Evolutionary conservation across 2,329 filamentous ascomycete genomes (phyloP).

Genomic region (Monosporascus sp.): DNA sequence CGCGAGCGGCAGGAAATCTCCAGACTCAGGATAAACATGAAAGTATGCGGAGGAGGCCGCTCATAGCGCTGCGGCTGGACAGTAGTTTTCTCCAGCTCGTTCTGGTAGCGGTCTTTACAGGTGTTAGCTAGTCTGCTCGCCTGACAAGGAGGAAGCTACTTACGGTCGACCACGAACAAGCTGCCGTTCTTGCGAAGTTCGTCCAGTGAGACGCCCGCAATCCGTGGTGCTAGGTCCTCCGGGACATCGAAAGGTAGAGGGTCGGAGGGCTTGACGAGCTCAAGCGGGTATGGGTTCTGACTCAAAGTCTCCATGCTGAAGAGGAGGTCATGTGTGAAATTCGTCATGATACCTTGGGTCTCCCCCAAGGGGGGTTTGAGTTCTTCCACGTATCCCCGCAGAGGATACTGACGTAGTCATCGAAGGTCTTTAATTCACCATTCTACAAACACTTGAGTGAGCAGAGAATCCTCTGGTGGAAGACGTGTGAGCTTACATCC

Average conservation of each 20-base stretch:
- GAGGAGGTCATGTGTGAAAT: conserved; percentile 27
- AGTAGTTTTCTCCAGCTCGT: background rate
- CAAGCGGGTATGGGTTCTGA: conserved; percentile 19
- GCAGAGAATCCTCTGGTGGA: no score
- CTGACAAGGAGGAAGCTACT: background rate
- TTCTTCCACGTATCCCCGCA: background rate
- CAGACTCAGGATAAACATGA: no score
- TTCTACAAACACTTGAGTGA: no score
- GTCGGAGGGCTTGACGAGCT: conserved; percentile 13
- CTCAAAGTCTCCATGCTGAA: conserved; percentile 31
- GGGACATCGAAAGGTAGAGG: background rate
- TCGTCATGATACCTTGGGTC: conserved; percentile 21
- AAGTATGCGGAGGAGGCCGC: no score
- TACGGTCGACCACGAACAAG: conserved; percentile 1
- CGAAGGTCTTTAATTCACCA: no score
- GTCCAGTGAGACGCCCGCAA: background rate
- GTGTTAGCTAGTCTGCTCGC: no score
- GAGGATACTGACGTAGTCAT: no score
- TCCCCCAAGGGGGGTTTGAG: conserved; percentile 1
- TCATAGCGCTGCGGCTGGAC: no score
- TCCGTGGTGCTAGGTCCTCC: conserved; percentile 3
- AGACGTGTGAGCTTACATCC: background rate
- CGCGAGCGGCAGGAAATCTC: no score
- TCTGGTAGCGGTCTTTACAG: background rate
- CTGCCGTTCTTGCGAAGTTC: background rate